Evolutionary conservation across 768 basidiomycete species (phyloP).

Genomic region (Arthromyces matolae): DNA sequence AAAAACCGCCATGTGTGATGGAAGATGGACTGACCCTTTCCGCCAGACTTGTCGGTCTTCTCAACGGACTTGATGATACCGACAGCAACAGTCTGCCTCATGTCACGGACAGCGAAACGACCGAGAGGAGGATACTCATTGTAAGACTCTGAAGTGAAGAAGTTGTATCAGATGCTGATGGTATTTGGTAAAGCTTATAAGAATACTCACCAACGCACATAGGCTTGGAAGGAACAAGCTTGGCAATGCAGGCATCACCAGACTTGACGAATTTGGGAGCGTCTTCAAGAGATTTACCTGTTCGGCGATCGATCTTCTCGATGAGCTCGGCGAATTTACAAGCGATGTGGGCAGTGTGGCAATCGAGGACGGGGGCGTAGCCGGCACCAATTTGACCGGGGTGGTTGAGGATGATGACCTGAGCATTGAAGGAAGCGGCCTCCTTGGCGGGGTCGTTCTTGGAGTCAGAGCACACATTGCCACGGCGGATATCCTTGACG

Average conservation of each 20-base stretch:
- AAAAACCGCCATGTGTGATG: not conserved
- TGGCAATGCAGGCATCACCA: conserved; percentile 98
- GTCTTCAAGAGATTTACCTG: conserved; percentile 88
- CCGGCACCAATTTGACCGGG: conserved; percentile 99
- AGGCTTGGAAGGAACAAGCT: conserved; percentile 94
- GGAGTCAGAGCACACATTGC: conserved; percentile 98
- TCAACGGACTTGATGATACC: conserved; percentile 99
- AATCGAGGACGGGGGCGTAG: conserved; percentile 98
- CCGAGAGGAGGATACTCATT: conserved; percentile 98
- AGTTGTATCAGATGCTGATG: not conserved
- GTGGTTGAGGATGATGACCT: conserved; percentile 99
- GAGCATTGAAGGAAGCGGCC: conserved; percentile 98
- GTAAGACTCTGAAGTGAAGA: conserved; percentile 63
- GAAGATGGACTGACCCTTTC: conserved; percentile 61
- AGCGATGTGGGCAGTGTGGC: conserved; percentile 99
- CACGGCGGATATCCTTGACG: conserved; percentile 99
- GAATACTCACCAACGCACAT: conserved; percentile 49
- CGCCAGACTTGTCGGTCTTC: conserved; percentile 84
- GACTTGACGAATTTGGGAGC: conserved; percentile 98
- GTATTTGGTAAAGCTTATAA: too few species aligned
- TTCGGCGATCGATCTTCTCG: conserved; percentile 99
- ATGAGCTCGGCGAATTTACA: conserved; percentile 99
- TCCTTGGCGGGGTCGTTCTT: conserved; percentile 99
- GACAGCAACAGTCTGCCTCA: conserved; percentile 98
- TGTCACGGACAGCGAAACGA: conserved; percentile 99